These are phyloP conservation scores for Lophiostoma macrostomum DNA, from an alignment of 495 filamentous ascomycete genomes.

Conservation along the genomic window DNA sequence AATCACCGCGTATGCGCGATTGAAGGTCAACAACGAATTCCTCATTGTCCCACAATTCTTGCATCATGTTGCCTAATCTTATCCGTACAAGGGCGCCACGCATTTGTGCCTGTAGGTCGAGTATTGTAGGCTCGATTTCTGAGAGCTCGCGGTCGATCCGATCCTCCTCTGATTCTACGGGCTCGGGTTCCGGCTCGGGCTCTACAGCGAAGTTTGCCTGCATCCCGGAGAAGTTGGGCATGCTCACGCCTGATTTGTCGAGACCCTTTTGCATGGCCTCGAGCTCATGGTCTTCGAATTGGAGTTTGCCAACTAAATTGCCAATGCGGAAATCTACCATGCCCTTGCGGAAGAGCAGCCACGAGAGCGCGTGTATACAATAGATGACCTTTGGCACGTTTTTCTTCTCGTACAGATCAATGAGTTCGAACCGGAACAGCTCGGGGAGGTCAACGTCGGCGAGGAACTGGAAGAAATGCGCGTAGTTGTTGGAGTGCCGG, in stretches of 20 bases:
- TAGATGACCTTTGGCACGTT: conserved; percentile 99
- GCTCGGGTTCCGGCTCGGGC: conserved; percentile 55
- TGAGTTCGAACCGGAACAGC: conserved; percentile 96
- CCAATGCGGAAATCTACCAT: conserved; percentile 94
- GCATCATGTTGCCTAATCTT: conserved; percentile 78
- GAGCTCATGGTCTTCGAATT: conserved; percentile 96
- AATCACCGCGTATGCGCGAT: conserved; percentile 75
- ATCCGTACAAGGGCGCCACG: conserved; percentile 76
- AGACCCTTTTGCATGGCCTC: conserved; percentile 95
- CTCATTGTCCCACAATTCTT: conserved; percentile 86
- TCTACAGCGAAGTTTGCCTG: conserved; percentile 87
- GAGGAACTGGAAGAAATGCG: conserved; percentile 86
- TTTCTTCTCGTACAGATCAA: conserved; percentile 99
- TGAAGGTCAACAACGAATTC: conserved; percentile 75
- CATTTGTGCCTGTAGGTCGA: conserved; percentile 84
- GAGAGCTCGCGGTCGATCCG: conserved; percentile 78
- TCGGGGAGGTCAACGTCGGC: conserved; percentile 93
- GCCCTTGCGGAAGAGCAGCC: conserved; percentile 90
- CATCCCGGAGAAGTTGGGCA: conserved; percentile 98
- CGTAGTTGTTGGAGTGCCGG: conserved; percentile 96
- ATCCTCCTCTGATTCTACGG: conserved; percentile 85
- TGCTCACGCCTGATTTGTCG: conserved; percentile 87
- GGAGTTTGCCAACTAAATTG: conserved; percentile 94
- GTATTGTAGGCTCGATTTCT: conserved; percentile 66
- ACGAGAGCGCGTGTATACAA: conserved; percentile 95